These are phyloP conservation scores for Beverwykella pulmonaria DNA, from an alignment of 495 filamentous ascomycete species.

Conservation along the genomic window DNA sequence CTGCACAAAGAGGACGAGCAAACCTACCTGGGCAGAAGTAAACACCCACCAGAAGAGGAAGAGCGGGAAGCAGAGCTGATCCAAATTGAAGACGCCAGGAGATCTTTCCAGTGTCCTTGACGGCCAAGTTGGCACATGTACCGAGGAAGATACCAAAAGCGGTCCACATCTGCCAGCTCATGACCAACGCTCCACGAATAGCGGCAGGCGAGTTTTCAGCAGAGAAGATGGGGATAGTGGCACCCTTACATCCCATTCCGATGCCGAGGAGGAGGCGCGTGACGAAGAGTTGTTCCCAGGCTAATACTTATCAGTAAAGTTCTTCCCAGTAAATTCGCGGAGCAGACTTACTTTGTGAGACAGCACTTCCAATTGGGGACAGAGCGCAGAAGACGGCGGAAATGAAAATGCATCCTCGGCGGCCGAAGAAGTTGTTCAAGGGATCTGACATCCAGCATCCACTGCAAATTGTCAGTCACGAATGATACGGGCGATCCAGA, in stretches of 20 bases:
- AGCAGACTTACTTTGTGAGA: conserved; percentile 48
- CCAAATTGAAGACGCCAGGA: conserved; percentile 80
- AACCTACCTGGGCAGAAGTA: conserved; percentile 63
- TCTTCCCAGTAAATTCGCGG: not conserved
- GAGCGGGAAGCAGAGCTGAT: conserved; percentile 75
- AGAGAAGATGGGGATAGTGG: conserved; percentile 62
- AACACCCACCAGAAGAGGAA: conserved; percentile 66
- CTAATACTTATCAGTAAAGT: conserved; percentile 40
- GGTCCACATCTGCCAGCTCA: conserved; percentile 72
- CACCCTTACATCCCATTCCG: conserved; percentile 68
- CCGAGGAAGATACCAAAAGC: conserved; percentile 63
- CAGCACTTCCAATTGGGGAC: conserved; percentile 58
- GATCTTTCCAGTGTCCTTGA: conserved; percentile 57
- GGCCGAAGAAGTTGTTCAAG: conserved; percentile 57
- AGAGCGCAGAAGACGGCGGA: conserved; percentile 63
- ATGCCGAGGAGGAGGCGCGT: conserved; percentile 40
- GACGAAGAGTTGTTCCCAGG: conserved; percentile 15
- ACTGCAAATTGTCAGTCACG: conserved; percentile 28
- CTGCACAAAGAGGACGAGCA: not conserved
- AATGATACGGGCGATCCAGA: conserved; percentile 26
- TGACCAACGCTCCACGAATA: conserved; percentile 78
- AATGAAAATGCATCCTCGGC: conserved; percentile 63
- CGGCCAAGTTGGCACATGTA: conserved; percentile 68
- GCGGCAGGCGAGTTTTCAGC: conserved; percentile 75
- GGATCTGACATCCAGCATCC: conserved; percentile 68